A percentile compares a stretch with the other conserved stretches of the same genome.
Evolutionary conservation across 306 rosid genomes (phyloP).

Genomic region (Chamaecrista fasciculata): DNA sequence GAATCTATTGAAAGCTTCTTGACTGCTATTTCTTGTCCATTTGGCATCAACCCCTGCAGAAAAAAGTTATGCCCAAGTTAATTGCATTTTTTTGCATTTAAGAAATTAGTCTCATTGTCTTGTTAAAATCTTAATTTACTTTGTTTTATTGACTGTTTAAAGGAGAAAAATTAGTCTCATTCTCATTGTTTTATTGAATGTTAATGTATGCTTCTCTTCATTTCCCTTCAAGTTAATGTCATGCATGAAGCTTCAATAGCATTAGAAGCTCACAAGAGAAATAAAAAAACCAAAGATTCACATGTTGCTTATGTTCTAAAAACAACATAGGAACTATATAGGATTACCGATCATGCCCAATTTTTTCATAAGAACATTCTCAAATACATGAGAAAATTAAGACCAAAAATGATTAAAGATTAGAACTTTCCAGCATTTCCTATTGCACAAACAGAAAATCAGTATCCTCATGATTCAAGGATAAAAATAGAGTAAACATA

Average conservation of each 20-base stretch:
- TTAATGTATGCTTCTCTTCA: not conserved
- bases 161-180: not conserved
- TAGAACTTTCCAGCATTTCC: not conserved
- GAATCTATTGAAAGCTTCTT: slow-evolving; percentile 57
- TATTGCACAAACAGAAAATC: not conserved
- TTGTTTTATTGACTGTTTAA: not conserved
- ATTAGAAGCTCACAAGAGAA: not conserved
- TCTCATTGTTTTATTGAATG: not conserved
- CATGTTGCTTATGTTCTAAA: not conserved
- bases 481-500: too few species aligned
- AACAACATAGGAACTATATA: not conserved
- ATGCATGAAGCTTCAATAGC: not conserved
- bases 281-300: not conserved
- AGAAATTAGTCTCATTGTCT: not conserved
- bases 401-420: too few species aligned
- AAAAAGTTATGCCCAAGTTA: not conserved
- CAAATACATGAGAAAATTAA: not conserved
- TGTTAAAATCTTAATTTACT: not conserved
- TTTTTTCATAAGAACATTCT: not conserved
- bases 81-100: not conserved
- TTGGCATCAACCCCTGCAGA: slow-evolving; percentile 70
- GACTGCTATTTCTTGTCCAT: slow-evolving; percentile 61
- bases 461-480: not conserved
- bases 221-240: not conserved
- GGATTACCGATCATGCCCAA: not conserved